Conservation (phyloP, 805 yeast genomes). For the Cyberlindnera mycetangii region DNA sequence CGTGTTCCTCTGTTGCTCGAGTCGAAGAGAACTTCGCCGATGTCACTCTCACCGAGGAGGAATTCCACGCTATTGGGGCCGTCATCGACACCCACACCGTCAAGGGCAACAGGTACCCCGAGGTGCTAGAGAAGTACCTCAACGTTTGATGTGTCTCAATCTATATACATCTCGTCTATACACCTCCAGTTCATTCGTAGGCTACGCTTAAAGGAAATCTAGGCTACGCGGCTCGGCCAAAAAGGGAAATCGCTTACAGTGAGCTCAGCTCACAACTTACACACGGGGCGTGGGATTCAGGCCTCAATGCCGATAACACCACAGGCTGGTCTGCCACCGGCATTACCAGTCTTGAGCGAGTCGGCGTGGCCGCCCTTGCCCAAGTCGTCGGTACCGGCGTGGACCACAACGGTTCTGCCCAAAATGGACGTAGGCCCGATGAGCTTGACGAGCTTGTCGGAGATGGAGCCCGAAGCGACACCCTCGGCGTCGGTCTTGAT, state of each 20-base stretch:
- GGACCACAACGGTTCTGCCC: slow-evolving; percentile 95
- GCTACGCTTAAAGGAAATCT: too few relatives aligned
- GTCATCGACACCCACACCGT: neutral
- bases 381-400: slow-evolving; percentile 88
- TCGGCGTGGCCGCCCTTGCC: slow-evolving; percentile 93
- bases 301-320: slow-evolving; percentile 79
- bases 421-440: slow-evolving; percentile 83
- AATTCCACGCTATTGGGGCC: slow-evolving; percentile 34
- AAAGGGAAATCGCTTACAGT: too few relatives aligned
- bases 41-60: slow-evolving; percentile 43
- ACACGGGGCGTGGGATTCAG: neutral
- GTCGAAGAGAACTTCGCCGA: slow-evolving; percentile 57
- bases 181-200: too few relatives aligned
- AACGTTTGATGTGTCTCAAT: neutral
- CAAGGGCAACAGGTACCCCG: neutral
- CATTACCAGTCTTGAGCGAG: slow-evolving; percentile 93
- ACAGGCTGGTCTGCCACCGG: slow-evolving; percentile 98
- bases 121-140: neutral
- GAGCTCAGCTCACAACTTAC: neutral
- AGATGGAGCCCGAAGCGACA: slow-evolving; percentile 85
- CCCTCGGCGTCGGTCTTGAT: slow-evolving; percentile 83
- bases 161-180: neutral
- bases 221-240: too few relatives aligned
- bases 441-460: slow-evolving; percentile 74
- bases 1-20: slow-evolving; percentile 59